These are phyloP conservation scores for Carex kokanica DNA, from an alignment of 176 grass and related monocot species.

Conservation along the genomic window DNA sequence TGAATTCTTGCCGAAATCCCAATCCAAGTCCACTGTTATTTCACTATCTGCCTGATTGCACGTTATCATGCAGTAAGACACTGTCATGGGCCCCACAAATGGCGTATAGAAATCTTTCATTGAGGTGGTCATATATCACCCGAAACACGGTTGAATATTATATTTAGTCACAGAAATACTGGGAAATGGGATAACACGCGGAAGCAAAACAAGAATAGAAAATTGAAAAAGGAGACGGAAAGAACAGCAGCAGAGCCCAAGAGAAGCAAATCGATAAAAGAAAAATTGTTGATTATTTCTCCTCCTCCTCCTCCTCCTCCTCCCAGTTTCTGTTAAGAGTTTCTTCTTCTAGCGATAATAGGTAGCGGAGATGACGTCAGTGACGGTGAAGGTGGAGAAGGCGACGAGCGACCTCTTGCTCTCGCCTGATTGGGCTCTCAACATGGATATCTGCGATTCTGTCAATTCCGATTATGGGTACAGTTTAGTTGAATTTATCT, in stretches of 20 bases:
- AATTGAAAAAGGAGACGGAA: not conserved
- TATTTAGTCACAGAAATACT: not conserved
- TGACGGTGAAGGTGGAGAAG: slow-evolving; percentile 69
- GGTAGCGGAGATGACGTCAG: slow-evolving; percentile 36
- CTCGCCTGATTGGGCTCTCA: slow-evolving; percentile 83
- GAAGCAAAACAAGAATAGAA: slow-evolving; percentile 15
- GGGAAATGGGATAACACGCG: not conserved
- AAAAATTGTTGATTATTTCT: not conserved
- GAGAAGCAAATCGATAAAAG: not conserved
- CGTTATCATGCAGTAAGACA: not conserved
- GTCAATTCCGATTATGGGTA: slow-evolving; percentile 66
- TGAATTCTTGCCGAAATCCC: no score
- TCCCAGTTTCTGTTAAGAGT: not conserved
- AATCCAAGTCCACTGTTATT: not conserved
- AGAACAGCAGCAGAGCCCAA: slow-evolving; percentile 3
- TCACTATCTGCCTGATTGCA: not conserved
- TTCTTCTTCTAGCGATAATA: not conserved
- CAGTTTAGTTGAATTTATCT: not conserved
- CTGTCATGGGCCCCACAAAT: not conserved
- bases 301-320: not conserved
- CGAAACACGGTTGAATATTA: not conserved
- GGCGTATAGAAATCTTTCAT: not conserved
- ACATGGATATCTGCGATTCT: slow-evolving; percentile 91
- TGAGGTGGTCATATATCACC: not conserved
- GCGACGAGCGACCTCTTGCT: slow-evolving; percentile 86